Conservation (phyloP, 1,284 basidiomycete genomes). For the Malassezia arunalokei region DNA sequence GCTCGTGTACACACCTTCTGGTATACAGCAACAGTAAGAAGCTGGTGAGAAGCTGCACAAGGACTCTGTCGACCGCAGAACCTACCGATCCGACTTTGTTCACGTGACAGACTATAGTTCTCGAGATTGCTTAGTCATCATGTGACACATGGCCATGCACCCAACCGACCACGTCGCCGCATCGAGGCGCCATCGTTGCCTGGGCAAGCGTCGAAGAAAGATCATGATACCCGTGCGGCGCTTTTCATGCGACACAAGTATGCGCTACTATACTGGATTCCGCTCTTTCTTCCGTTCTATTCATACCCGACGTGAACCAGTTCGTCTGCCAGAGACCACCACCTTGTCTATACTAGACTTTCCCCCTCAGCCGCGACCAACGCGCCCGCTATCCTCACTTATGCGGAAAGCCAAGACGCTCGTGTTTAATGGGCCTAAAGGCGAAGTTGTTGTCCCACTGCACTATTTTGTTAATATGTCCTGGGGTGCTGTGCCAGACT, state of each 20-base stretch:
- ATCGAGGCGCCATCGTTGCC: no score
- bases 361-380: slow-evolving; percentile 37
- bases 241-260: no score
- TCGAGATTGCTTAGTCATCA: neutral
- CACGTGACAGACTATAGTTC: slow-evolving; percentile 6
- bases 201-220: no score
- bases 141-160: no score
- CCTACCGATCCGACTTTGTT: neutral
- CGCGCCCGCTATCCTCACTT: slow-evolving; percentile 23
- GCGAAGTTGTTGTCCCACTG: slow-evolving; percentile 31
- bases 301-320: slow-evolving; percentile 34
- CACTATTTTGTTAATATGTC: slow-evolving; percentile 26
- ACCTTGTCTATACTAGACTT: slow-evolving; percentile 27
- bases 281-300: neutral
- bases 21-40: slow-evolving; percentile 13
- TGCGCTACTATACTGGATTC: neutral
- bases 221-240: no score
- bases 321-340: slow-evolving; percentile 26
- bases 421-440: slow-evolving; percentile 34
- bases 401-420: slow-evolving; percentile 28
- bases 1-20: slow-evolving; percentile 10
- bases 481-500: slow-evolving; percentile 4
- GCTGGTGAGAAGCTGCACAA: neutral
- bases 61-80: neutral
- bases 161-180: no score